Evolutionary conservation across 495 filamentous ascomycete species (phyloP).

Genomic region (Glarea lozoyensis): DNA sequence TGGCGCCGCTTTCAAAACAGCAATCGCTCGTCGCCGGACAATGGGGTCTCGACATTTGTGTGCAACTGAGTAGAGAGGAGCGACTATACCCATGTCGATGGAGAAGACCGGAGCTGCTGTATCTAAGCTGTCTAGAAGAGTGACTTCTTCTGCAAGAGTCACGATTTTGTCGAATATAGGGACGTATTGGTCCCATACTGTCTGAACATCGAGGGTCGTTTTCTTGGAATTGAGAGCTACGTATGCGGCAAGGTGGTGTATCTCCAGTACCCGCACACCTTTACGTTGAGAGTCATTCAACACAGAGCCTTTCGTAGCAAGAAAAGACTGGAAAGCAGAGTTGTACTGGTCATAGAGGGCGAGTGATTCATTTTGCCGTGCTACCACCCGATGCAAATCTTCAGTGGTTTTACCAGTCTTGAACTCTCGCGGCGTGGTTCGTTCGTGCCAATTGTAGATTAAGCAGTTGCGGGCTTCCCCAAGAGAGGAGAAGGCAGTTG

Average conservation of each 20-base stretch:
- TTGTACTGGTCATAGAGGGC: no score
- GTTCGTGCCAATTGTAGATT: constrained; percentile 1
- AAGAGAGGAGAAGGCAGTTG: constrained; percentile 2
- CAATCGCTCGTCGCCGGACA: constrained; percentile 13
- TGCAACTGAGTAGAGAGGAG: constrained; percentile 10
- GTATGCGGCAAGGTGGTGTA: constrained; percentile 2
- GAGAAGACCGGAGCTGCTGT: constrained; percentile 8
- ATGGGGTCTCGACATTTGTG: constrained; percentile 12
- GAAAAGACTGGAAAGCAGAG: no score
- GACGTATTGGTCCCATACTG: constrained; percentile 4
- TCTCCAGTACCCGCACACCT: neutral
- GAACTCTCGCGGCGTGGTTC: neutral
- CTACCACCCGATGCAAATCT: no score
- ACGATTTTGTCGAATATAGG: constrained; percentile 6
- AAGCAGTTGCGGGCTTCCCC: constrained; percentile 6
- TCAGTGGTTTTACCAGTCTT: neutral
- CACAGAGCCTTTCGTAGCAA: no score
- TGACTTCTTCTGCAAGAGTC: constrained; percentile 1
- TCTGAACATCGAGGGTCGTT: neutral
- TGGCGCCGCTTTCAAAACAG: constrained; percentile 2
- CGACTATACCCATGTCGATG: constrained; percentile 14
- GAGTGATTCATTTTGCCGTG: no score
- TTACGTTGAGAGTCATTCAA: no score
- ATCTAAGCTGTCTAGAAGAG: neutral
- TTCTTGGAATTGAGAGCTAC: neutral